Percentiles rank a stretch among this genome's conserved stretches.
phyloP scores from a whole-genome alignment of 805 yeast species.

The Ogataea polymorpha region DNA sequence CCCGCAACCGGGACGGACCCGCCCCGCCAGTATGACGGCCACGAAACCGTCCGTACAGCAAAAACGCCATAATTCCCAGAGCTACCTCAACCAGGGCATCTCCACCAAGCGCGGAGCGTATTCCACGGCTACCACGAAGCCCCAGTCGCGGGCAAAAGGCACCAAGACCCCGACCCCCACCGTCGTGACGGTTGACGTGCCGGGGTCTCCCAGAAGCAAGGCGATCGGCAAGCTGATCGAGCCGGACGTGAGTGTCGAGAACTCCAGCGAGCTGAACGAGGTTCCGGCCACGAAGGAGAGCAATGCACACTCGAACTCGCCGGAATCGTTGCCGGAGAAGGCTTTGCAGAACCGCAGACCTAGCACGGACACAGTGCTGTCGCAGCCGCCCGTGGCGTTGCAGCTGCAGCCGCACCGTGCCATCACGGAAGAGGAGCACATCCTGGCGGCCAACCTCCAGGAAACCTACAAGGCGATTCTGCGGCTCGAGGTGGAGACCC shows the following conservation, averaged over 20 bases:
- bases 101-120: slow-evolving; percentile 26
- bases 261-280: slow-evolving; percentile 26
- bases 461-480: slow-evolving; percentile 72
- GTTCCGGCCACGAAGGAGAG: slow-evolving; percentile 15
- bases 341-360: slow-evolving; percentile 20
- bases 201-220: slow-evolving; percentile 26
- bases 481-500: slow-evolving; percentile 63
- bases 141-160: slow-evolving; percentile 7
- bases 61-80: slow-evolving; percentile 32
- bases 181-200: slow-evolving; percentile 20
- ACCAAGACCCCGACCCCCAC: slow-evolving; percentile 24
- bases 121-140: not conserved
- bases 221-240: slow-evolving; percentile 19
- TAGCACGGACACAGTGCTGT: slow-evolving; percentile 26
- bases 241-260: slow-evolving; percentile 26
- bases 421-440: slow-evolving; percentile 56
- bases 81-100: slow-evolving; percentile 20
- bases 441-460: slow-evolving; percentile 65
- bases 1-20: slow-evolving; percentile 8
- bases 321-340: slow-evolving; percentile 23
- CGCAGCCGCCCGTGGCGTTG: slow-evolving; percentile 21
- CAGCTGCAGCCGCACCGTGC: slow-evolving; percentile 24
- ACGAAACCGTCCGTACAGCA: slow-evolving; percentile 26
- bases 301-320: slow-evolving; percentile 20
- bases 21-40: slow-evolving; percentile 17